Evolutionary conservation across 2,329 filamentous ascomycete species (phyloP).

Genomic region (Dactylellina parvicollis): DNA sequence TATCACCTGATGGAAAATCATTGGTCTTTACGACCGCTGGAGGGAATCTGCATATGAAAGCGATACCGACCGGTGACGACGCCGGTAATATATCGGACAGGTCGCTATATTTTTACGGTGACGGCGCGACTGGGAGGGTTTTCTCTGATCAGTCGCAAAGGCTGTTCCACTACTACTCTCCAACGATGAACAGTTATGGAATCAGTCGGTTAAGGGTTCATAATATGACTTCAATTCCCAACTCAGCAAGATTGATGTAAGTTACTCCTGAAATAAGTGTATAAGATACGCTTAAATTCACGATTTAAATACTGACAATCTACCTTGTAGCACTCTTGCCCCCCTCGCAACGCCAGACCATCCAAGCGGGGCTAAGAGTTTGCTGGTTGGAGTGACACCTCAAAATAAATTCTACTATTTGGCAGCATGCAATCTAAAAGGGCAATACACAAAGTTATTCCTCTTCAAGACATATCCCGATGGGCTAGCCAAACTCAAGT

Average conservation of each 20-base stretch:
- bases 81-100: neutral
- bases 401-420: neutral
- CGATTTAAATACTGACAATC: neutral
- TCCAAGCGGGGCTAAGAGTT: neutral
- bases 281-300: too few relatives aligned
- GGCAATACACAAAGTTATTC: neutral
- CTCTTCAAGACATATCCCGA: neutral
- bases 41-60: slow-evolving; percentile 1
- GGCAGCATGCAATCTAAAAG: neutral
- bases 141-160: neutral
- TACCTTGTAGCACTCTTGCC: neutral
- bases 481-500: neutral
- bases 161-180: neutral
- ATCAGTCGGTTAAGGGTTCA: neutral
- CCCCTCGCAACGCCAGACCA: neutral
- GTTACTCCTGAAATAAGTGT: too few relatives aligned
- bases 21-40: neutral
- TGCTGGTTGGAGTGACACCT: neutral
- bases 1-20: neutral
- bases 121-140: neutral
- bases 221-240: neutral
- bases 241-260: neutral
- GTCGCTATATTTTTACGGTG: neutral
- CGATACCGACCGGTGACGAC: neutral
- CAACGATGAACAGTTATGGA: neutral